Evolutionary conservation across 1,284 basidiomycete species (phyloP).

Genomic region (Pseudozyma sp.): DNA sequence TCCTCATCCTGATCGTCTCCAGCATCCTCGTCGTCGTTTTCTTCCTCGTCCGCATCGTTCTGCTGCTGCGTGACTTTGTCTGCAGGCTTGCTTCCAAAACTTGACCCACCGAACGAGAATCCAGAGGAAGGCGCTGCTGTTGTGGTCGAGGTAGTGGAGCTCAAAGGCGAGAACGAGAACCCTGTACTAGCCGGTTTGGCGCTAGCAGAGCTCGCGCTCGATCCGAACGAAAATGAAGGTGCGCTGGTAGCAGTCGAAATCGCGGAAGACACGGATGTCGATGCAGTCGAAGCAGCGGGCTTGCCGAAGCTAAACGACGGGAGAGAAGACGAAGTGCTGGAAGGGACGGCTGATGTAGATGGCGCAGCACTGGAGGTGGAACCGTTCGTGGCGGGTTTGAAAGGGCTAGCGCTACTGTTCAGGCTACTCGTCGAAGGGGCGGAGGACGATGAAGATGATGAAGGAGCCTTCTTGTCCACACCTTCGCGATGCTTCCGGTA

Average conservation of each 20-base stretch:
- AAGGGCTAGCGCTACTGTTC: constrained; percentile 12
- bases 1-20: constrained; percentile 14
- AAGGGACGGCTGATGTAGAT: constrained; percentile 5
- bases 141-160: constrained; percentile 1
- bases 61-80: neutral
- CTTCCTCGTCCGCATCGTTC: constrained; percentile 6
- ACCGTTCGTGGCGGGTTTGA: constrained; percentile 29
- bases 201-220: constrained; percentile 9
- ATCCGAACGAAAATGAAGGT: constrained; percentile 37
- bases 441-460: neutral
- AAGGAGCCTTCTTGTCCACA: constrained; percentile 10
- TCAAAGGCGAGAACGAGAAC: constrained; percentile 34
- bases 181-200: constrained; percentile 27
- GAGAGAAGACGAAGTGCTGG: constrained; percentile 9
- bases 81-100: constrained; percentile 2
- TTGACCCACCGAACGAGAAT: constrained; percentile 23
- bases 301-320: constrained; percentile 39
- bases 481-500: constrained; percentile 34
- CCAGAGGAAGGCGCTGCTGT: constrained; percentile 14
- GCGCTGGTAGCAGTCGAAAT: constrained; percentile 6
- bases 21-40: constrained; percentile 6
- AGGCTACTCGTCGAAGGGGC: constrained; percentile 6
- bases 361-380: constrained; percentile 6
- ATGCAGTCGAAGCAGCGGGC: constrained; percentile 12
- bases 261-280: neutral